phyloP scores from a whole-genome alignment of 2,329 filamentous ascomycete genomes.

The Colletotrichum karsti region DNA sequence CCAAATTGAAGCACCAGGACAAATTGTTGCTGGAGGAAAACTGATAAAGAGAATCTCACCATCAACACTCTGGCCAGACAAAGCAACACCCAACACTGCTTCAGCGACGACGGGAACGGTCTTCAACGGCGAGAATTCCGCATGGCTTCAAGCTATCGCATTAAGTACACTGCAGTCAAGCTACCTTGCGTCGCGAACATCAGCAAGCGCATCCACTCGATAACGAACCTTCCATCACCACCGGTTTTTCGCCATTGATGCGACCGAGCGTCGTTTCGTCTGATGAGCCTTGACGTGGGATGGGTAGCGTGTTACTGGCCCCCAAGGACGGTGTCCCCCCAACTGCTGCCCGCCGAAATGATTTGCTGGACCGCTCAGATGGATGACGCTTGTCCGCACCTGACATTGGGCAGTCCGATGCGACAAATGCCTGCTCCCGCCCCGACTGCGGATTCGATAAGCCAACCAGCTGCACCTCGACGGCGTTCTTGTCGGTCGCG shows the following conservation, averaged over 20 bases:
- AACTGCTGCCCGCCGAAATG: background rate
- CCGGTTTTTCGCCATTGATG: background rate
- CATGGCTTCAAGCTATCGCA: background rate
- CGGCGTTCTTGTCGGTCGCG: background rate
- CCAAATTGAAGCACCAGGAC: background rate
- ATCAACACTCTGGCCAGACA: background rate
- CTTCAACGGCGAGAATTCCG: background rate
- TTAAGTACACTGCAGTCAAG: background rate
- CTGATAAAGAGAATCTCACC: background rate
- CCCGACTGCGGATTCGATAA: background rate
- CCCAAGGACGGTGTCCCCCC: background rate
- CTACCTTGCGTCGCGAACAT: background rate
- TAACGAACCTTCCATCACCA: background rate
- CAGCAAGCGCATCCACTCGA: background rate
- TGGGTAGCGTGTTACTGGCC: background rate
- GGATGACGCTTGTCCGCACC: no score
- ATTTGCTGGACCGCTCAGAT: no score
- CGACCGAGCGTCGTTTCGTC: slow-evolving; percentile 15
- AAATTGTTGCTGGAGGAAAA: background rate
- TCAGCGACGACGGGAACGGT: background rate
- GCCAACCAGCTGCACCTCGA: background rate
- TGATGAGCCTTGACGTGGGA: background rate
- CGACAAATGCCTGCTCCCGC: background rate
- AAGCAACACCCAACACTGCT: background rate
- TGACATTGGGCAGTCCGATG: slow-evolving; percentile 13